phyloP scores from a whole-genome alignment of 1,284 basidiomycete genomes.

The Psilocybe mexicana region DNA sequence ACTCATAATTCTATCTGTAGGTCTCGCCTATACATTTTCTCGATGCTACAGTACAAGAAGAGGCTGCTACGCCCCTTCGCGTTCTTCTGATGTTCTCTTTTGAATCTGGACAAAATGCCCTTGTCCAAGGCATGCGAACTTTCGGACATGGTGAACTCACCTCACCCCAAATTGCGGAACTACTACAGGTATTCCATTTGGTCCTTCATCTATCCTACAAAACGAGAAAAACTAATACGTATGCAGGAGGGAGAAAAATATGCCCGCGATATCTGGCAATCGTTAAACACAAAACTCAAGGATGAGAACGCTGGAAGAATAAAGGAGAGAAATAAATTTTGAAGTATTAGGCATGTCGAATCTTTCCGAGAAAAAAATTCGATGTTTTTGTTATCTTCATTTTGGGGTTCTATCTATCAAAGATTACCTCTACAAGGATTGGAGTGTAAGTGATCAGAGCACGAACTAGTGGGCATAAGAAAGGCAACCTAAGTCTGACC shows the following conservation, averaged over 20 bases:
- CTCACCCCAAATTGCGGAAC: slow-evolving; percentile 43
- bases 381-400: too few relatives aligned
- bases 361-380: too few relatives aligned
- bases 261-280: slow-evolving; percentile 38
- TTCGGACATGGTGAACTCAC: slow-evolving; percentile 59
- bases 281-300: slow-evolving; percentile 44
- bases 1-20: slow-evolving; percentile 29
- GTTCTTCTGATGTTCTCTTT: slow-evolving; percentile 67
- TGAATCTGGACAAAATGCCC: slow-evolving; percentile 13
- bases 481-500: too few relatives aligned
- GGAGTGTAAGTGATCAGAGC: too few relatives aligned
- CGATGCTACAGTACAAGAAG: slow-evolving; percentile 69
- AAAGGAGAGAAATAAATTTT: slow-evolving; percentile 44
- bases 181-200: slow-evolving; percentile 49
- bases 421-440: too few relatives aligned
- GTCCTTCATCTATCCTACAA: background rate
- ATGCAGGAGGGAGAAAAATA: slow-evolving; percentile 54
- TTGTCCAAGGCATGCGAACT: slow-evolving; percentile 61
- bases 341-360: background rate
- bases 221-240: slow-evolving; percentile 19
- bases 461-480: too few relatives aligned
- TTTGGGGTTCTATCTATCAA: too few relatives aligned
- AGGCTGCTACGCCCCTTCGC: slow-evolving; percentile 56
- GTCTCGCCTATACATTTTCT: slow-evolving; percentile 59
- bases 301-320: slow-evolving; percentile 45